Percentiles rank a stretch among this genome's conserved stretches.
phyloP scores from a whole-genome alignment of 768 basidiomycete species.

The Lyophyllum atratum region DNA sequence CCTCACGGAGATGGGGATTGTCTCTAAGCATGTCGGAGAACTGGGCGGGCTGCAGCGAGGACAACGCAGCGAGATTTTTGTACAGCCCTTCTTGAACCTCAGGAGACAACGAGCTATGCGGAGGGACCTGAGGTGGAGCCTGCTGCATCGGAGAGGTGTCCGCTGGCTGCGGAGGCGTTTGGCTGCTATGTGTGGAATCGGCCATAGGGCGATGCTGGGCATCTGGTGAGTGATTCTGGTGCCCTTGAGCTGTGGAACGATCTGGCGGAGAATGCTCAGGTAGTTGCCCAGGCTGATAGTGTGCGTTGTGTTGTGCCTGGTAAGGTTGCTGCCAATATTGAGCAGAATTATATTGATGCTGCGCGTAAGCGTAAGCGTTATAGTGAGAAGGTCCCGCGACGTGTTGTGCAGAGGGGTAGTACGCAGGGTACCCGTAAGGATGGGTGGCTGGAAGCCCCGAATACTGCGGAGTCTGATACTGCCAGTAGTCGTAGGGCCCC shows the following conservation, averaged over 20 bases:
- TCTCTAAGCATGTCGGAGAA: constrained; percentile 37
- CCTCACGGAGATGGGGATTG: constrained; percentile 40
- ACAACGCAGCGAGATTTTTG: constrained; percentile 30
- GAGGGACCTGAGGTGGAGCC: neutral
- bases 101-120: neutral
- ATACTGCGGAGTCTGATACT: constrained; percentile 28
- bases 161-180: neutral
- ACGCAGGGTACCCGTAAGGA: constrained; percentile 29
- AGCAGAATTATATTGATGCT: constrained; percentile 21
- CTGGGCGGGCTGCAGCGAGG: constrained; percentile 36
- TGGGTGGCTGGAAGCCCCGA: constrained; percentile 19
- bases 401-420: constrained; percentile 23
- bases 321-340: constrained; percentile 37
- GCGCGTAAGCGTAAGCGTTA: constrained; percentile 27
- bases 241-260: neutral
- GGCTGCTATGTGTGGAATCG: neutral
- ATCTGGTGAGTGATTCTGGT: neutral
- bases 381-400: constrained; percentile 21
- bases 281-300: constrained; percentile 3
- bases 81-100: constrained; percentile 14
- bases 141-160: constrained; percentile 1
- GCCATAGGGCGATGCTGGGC: neutral
- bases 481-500: constrained; percentile 39
- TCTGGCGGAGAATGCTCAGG: neutral
- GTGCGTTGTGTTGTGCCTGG: constrained; percentile 22